Base-by-base conservation (phyloP, 106 monocot species). In the Posidonia australis region DNA sequence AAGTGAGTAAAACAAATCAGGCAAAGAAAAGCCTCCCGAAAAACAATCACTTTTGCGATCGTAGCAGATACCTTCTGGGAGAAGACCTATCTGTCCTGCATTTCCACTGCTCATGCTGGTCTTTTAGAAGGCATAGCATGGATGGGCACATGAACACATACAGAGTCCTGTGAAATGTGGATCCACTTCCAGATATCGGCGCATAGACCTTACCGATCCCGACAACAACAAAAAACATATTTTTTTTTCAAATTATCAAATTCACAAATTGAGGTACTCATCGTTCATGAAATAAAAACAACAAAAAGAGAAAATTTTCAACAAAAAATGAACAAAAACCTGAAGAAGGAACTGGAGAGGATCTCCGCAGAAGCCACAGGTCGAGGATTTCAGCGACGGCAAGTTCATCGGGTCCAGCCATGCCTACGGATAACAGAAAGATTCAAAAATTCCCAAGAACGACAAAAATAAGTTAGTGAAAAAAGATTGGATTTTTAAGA, bases 21-120 rank as follows among this genome's bases (percentile, higher is more conserved):
- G n/a, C 48, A 17, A 1, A 54, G 53, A 24, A 54, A 22, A 58
- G 17, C 2, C 17, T 28, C 17, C 7, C 14, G 0, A 59, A 42
- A 19, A 36, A 28, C 2, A 42, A 5, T 30, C 16, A 61, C 1
- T 60, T 17, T n/a, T 10, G 36, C 27, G 42, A 36, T n/a, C 12
- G 13, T 64, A 62, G 19, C 46, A 47, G 10, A 4, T 28, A 94
- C 94, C 94, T 94, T 80, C 93, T 82, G 14, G 66, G n/a, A 66
- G 67, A 54, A 51, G 62, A 70, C 59, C 70, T 70, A 28, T 69
- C 79, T 13, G 19, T 70, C 51, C 68, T 66, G 47, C 67, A 60
- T 58, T 82, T 89, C 90, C 90, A 94, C 58, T 94, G 94, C 63
- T 87, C 90, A 36, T 94, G 94, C 49, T 94, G 90, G 58, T 94